Conservation (phyloP, 106 monocot species). For the Phalaenopsis aphrodite region DNA sequence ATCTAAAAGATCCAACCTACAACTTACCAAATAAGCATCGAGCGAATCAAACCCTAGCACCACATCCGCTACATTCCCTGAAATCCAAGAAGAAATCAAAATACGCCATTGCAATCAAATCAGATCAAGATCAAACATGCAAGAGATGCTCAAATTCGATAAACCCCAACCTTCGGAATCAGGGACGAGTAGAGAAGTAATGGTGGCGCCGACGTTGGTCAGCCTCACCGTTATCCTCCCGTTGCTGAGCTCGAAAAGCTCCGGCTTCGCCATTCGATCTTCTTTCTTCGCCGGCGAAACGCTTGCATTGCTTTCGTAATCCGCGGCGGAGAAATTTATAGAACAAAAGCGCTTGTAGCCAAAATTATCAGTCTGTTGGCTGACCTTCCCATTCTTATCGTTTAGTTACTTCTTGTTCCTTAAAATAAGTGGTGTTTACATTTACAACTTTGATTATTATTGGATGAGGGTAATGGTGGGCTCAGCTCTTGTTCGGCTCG, state of each 20-base stretch:
- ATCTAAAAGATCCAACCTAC: neutral
- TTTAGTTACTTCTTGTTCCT: neutral
- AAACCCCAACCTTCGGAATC: slow-evolving; percentile 48
- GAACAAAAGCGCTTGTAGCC: too few species aligned
- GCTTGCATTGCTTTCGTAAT: neutral
- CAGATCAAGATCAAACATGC: neutral
- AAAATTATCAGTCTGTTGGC: too few species aligned
- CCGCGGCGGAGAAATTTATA: too few species aligned
- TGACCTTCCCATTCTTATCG: neutral
- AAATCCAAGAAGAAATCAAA: slow-evolving; percentile 17
- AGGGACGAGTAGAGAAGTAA: slow-evolving; percentile 77
- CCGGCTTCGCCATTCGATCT: slow-evolving; percentile 22
- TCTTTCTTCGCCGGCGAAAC: neutral
- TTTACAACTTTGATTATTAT: too few species aligned
- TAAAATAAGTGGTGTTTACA: too few species aligned
- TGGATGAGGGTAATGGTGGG: too few species aligned
- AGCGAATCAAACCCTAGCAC: slow-evolving; percentile 60
- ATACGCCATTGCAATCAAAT: too few species aligned
- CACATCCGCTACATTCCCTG: slow-evolving; percentile 56
- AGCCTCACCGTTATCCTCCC: slow-evolving; percentile 53
- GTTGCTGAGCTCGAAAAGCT: slow-evolving; percentile 54
- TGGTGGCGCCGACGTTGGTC: slow-evolving; percentile 69
- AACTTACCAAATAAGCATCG: slow-evolving; percentile 31
- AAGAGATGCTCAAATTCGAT: neutral
- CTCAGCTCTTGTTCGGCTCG: too few species aligned